These are phyloP conservation scores for Cercospora sesami DNA, from an alignment of 2,329 filamentous ascomycete species.

Conservation along the genomic window DNA sequence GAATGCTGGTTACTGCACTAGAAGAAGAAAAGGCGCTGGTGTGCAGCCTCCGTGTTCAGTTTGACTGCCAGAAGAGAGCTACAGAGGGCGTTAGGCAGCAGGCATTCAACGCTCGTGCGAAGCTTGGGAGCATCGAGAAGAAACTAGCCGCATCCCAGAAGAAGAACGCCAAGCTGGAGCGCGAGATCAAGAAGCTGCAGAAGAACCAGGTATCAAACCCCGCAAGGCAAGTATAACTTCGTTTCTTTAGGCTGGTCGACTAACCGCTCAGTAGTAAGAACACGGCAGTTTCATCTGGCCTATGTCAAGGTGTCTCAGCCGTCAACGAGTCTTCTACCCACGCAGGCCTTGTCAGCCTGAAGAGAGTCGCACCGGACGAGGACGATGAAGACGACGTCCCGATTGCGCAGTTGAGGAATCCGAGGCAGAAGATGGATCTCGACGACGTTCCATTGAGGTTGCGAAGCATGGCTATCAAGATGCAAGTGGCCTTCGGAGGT, in stretches of 20 bases:
- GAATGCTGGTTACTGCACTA: not conserved
- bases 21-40: not conserved
- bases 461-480: not conserved
- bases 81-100: not conserved
- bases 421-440: not conserved
- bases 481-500: not conserved
- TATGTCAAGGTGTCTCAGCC: not conserved
- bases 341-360: not conserved
- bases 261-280: not conserved
- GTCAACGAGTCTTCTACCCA: not conserved
- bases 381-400: not conserved
- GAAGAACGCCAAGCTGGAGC: not conserved
- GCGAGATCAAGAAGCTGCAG: not conserved
- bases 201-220: not conserved
- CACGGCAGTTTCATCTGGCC: not conserved
- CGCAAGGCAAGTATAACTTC: not conserved
- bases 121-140: not conserved
- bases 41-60: not conserved
- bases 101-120: not conserved
- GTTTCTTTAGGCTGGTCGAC: not conserved
- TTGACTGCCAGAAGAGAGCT: not conserved
- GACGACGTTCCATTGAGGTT: not conserved
- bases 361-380: not conserved
- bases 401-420: not conserved
- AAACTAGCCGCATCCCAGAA: not conserved